Conservation (phyloP, 768 basidiomycete genomes). For the Tylopilus rubrobrunneus region DNA sequence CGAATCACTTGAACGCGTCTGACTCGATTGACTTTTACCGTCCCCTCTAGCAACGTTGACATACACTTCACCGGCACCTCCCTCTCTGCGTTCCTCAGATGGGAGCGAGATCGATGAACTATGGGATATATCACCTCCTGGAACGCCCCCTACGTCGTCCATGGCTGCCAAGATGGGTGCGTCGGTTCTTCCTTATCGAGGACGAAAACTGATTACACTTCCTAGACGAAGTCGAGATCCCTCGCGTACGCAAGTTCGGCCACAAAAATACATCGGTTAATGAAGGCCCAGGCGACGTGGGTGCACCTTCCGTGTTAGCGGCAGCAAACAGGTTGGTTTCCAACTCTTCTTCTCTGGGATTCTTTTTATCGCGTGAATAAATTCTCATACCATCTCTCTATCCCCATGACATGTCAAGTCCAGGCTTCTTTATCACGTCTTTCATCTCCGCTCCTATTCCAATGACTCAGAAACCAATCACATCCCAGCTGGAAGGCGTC, state of each 20-base stretch:
- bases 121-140: slow-evolving; percentile 45
- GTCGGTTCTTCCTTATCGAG: slow-evolving; percentile 3
- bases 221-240: slow-evolving; percentile 51
- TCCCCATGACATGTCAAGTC: slow-evolving; percentile 26
- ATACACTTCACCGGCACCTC: slow-evolving; percentile 40
- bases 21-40: slow-evolving; percentile 4
- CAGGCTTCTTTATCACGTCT: slow-evolving; percentile 33
- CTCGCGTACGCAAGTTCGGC: slow-evolving; percentile 48
- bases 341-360: slow-evolving; percentile 8
- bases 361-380: slow-evolving; percentile 17
- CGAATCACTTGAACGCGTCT: slow-evolving; percentile 1
- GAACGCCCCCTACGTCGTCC: slow-evolving; percentile 38
- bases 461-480: slow-evolving; percentile 18
- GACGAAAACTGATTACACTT: slow-evolving; percentile 2
- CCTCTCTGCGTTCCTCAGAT: slow-evolving; percentile 31
- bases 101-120: slow-evolving; percentile 52
- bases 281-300: not conserved
- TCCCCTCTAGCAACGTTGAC: slow-evolving; percentile 30
- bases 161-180: slow-evolving; percentile 50
- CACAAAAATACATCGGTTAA: slow-evolving; percentile 15
- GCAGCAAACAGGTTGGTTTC: slow-evolving; percentile 21
- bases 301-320: slow-evolving; percentile 13
- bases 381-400: slow-evolving; percentile 20
- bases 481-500: slow-evolving; percentile 14
- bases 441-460: slow-evolving; percentile 31